Percentiles rank a stretch among this genome's conserved stretches.
phyloP scores from a whole-genome alignment of 495 filamentous ascomycete species.

The Podospora anserina region DNA sequence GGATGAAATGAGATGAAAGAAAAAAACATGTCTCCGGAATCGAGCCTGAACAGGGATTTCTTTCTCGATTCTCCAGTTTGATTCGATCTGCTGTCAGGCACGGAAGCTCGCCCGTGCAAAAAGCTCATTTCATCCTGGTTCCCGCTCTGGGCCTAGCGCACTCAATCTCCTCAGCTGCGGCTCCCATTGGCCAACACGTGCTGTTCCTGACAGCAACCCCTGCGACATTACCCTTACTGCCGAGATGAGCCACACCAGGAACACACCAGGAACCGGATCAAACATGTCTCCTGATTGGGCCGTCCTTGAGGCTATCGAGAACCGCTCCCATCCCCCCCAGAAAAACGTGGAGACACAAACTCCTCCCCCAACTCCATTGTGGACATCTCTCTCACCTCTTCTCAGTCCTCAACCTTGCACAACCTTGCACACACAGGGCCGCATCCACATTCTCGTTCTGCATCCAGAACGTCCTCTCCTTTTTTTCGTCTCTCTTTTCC shows the following conservation, averaged over 20 bases:
- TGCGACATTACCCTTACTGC: slow-evolving; percentile 18
- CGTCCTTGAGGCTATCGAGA: slow-evolving; percentile 18
- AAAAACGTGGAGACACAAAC: slow-evolving; percentile 10
- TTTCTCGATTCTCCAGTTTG: not conserved
- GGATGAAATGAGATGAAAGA: not conserved
- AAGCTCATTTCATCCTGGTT: slow-evolving; percentile 2
- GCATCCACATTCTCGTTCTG: not conserved
- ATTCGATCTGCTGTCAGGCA: not conserved
- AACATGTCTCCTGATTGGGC: slow-evolving; percentile 16
- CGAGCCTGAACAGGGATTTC: not conserved
- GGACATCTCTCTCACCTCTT: not conserved
- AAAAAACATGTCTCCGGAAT: not conserved
- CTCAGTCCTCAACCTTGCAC: not conserved
- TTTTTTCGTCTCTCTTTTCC: slow-evolving; percentile 4
- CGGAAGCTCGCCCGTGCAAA: not conserved
- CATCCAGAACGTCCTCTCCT: slow-evolving; percentile 5
- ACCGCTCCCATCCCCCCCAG: slow-evolving; percentile 12
- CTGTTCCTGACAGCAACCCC: slow-evolving; percentile 16
- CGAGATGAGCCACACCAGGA: slow-evolving; percentile 19
- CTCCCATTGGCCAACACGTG: slow-evolving; percentile 11
- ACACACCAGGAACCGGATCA: slow-evolving; percentile 16
- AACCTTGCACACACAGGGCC: not conserved
- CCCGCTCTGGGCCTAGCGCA: slow-evolving; percentile 2
- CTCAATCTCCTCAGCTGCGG: slow-evolving; percentile 12
- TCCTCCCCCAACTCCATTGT: not conserved